Conservation (phyloP, 1,284 basidiomycete genomes). For the Inonotus hispidus region DNA sequence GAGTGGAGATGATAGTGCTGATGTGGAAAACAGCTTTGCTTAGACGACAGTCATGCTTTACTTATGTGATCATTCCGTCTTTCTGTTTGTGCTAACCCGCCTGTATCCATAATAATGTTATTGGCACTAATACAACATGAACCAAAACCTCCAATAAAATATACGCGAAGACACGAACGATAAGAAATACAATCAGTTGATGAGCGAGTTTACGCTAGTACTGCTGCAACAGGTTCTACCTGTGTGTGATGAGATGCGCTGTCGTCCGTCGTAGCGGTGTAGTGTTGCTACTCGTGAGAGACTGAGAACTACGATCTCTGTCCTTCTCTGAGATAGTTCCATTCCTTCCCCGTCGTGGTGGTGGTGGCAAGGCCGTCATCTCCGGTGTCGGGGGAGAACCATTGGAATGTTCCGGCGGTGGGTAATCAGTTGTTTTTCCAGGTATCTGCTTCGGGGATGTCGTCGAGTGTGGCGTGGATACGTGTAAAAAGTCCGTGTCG, state of each 20-base stretch:
- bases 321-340: constrained; percentile 30
- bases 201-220: background rate
- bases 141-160: background rate
- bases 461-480: constrained; percentile 13
- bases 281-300: constrained; percentile 39
- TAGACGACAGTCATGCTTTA: constrained; percentile 30
- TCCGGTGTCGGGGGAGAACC: constrained; percentile 33
- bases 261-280: constrained; percentile 25
- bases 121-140: constrained; percentile 14
- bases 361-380: constrained; percentile 52
- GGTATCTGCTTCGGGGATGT: constrained; percentile 13
- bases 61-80: background rate
- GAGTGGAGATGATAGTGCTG: constrained; percentile 81
- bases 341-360: constrained; percentile 50
- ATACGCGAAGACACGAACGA: background rate
- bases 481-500: constrained; percentile 20
- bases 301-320: constrained; percentile 30
- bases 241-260: background rate
- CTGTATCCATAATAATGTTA: constrained; percentile 18
- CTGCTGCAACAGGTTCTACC: background rate
- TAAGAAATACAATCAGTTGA: background rate
- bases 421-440: constrained; percentile 22
- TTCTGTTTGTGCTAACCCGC: constrained; percentile 3
- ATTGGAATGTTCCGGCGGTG: constrained; percentile 31
- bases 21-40: constrained; percentile 85